Conservation (phyloP, 23 red algal genomes). For the Pyropia yezoensis region DNA sequence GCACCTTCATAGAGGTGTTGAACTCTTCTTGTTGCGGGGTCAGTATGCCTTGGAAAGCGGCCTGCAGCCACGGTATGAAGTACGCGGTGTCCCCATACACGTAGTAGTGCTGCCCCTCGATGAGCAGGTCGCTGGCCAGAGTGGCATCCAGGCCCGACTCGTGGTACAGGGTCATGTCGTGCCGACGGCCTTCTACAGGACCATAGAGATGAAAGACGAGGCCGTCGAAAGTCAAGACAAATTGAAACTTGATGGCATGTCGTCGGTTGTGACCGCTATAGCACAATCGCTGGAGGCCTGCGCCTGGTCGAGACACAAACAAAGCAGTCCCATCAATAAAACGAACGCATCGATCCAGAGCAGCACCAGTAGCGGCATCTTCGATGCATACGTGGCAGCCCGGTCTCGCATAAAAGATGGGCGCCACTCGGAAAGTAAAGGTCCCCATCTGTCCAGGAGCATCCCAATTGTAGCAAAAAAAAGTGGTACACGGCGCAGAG, state of each 20-base stretch:
- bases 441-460: not conserved
- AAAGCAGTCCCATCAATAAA: conserved; percentile 17
- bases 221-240: conserved; percentile 25
- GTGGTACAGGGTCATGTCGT: conserved; percentile 16
- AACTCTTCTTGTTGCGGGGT: not conserved
- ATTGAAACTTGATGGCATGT: too few species aligned
- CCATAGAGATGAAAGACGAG: conserved; percentile 25
- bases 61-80: not conserved
- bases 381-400: not conserved
- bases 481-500: conserved; percentile 5
- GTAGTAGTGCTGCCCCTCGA: conserved; percentile 19
- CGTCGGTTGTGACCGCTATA: conserved; percentile 21
- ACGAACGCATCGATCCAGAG: conserved; percentile 6
- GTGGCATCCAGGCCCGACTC: too few species aligned
- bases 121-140: not conserved
- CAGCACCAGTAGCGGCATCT: not conserved
- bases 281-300: conserved; percentile 1
- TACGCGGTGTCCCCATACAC: conserved; percentile 11
- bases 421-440: not conserved
- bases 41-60: too few species aligned
- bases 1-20: conserved; percentile 10
- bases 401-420: not conserved
- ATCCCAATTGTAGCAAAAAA: not conserved
- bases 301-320: not conserved
- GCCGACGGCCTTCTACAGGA: conserved; percentile 10